Evolutionary conservation across 345 rosid species (phyloP).

Genomic region (Populus davidiana): DNA sequence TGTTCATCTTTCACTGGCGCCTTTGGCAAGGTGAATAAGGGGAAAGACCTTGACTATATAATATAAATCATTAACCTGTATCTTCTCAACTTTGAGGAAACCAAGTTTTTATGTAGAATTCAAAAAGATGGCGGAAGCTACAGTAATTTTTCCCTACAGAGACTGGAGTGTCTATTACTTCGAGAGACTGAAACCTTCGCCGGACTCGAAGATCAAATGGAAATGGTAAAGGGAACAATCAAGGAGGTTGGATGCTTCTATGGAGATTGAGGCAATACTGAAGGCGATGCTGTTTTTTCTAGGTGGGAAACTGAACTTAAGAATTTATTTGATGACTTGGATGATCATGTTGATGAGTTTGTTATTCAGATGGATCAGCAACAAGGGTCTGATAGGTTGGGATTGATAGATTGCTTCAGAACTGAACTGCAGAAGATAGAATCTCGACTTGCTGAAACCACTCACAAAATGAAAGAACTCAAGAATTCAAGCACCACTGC

Average conservation of each 20-base stretch:
- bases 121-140: constrained; percentile 29
- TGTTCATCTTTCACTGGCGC: background rate
- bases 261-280: background rate
- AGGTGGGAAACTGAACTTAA: constrained; percentile 14
- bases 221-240: constrained; percentile 5
- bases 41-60: background rate
- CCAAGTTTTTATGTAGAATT: background rate
- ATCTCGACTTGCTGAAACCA: constrained; percentile 12
- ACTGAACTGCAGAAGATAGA: constrained; percentile 19
- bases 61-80: background rate
- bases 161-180: constrained; percentile 21
- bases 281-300: constrained; percentile 12
- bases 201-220: constrained; percentile 19
- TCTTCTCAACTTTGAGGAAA: background rate
- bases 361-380: constrained; percentile 26
- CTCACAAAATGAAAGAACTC: constrained; percentile 13
- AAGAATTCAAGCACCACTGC: background rate
- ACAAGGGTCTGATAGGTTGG: constrained; percentile 8
- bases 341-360: constrained; percentile 31
- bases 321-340: constrained; percentile 12
- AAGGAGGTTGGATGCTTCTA: constrained; percentile 16
- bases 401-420: constrained; percentile 21
- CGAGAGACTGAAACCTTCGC: constrained; percentile 14
- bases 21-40: background rate
- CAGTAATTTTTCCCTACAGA: constrained; percentile 26